Evolutionary conservation across 2,329 filamentous ascomycete species (phyloP), one percentile per base, ranked within the genome.

Genomic region (Sphaerulina musiva): DNA sequence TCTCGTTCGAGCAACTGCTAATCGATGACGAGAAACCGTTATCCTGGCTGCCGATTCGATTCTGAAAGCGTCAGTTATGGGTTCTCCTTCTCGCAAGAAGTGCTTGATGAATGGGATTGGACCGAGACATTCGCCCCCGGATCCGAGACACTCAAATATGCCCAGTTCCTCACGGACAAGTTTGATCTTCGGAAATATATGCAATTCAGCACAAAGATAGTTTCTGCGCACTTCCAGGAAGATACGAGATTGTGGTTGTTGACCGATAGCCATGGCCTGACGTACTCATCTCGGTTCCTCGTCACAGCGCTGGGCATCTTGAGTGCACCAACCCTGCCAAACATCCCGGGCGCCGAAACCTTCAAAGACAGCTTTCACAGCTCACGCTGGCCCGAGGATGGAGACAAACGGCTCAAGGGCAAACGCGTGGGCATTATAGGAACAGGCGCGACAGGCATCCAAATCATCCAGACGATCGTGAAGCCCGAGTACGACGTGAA

Each of bases 101-200:
- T 74, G 1, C 66, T 75, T 6, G 67, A 74, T 34, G 72, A 74
- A 51, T 76, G 73, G 72, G 56, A 69, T 48, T 76, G 72, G 59
- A 66, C 65, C 2, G 69, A 70, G 43, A 66, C 67, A 14, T 69
- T 66, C 36, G 63, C 67, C 9, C 59, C 62, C 1, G 64, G 67
- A 34, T 52, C 58, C 11, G 78, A 81, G 61, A 79, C 79, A 40
- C 72, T 72, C 40, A 65, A 70, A 12, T 80, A 80, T 58, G 73
- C 80, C 29, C 70, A 76, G 48, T 68, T 67, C 29, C 73, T 78
- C 2, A 74, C 76, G 6, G 70, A 76, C 20, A 75, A 70, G 57
- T 80, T 73, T 56, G 58, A 71, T 26, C 60, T 77, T 2, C 61
- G 66, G 14, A 29, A 47, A 17, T 59, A 74, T 52, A 73, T 76